Percentiles rank a stretch among this genome's conserved stretches.
Conservation (phyloP, 1,284 basidiomycete genomes). For the Ceratobasidium sp. region DNA sequence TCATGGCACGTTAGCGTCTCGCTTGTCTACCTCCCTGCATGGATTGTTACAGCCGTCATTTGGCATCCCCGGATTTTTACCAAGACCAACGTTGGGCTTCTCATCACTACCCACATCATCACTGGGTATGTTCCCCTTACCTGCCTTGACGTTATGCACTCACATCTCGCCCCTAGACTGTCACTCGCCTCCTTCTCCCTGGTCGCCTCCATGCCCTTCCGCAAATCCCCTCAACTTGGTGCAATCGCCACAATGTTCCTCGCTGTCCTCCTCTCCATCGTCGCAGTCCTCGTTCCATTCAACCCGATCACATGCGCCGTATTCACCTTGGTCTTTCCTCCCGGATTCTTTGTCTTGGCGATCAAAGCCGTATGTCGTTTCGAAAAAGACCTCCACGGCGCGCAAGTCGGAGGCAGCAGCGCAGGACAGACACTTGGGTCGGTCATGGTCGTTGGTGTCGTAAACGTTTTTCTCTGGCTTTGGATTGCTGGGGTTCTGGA, state of each 20-base stretch:
- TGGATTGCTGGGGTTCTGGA: slow-evolving; percentile 71
- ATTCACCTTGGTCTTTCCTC: slow-evolving; percentile 77
- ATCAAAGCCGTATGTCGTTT: slow-evolving; percentile 40
- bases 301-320: slow-evolving; percentile 65
- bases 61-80: slow-evolving; percentile 76
- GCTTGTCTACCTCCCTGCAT: slow-evolving; percentile 69
- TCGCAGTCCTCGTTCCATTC: slow-evolving; percentile 68
- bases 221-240: slow-evolving; percentile 76
- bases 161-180: slow-evolving; percentile 53
- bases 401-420: slow-evolving; percentile 8
- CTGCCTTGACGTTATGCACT: not conserved
- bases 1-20: slow-evolving; percentile 74
- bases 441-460: slow-evolving; percentile 70
- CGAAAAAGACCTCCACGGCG: slow-evolving; percentile 5
- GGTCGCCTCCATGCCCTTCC: slow-evolving; percentile 73
- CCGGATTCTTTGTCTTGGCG: slow-evolving; percentile 79
- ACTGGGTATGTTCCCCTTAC: slow-evolving; percentile 59
- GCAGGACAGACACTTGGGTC: slow-evolving; percentile 67
- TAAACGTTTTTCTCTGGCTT: slow-evolving; percentile 77
- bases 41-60: slow-evolving; percentile 69
- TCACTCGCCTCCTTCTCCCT: slow-evolving; percentile 76
- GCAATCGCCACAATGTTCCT: slow-evolving; percentile 74
- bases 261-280: slow-evolving; percentile 71
- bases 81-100: slow-evolving; percentile 67
- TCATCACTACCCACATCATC: slow-evolving; percentile 73